A percentile compares a stretch with the other conserved stretches of the same genome.
Evolutionary conservation across 2,329 filamentous ascomycete genomes (phyloP).

Genomic region (Aspergillus sp.): DNA sequence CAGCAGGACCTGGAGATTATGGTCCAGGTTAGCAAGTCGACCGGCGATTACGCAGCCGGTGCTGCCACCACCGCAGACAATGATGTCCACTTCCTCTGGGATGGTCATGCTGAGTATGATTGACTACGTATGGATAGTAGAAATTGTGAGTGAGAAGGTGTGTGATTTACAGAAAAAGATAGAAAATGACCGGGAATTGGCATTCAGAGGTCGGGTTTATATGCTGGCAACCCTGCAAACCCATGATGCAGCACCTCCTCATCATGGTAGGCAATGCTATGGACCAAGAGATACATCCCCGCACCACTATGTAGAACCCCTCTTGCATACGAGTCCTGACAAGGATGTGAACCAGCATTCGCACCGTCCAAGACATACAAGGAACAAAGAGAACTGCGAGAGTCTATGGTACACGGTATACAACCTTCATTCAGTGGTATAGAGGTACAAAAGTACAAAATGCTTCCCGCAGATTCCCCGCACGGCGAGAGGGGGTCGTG

Average conservation of each 20-base stretch:
- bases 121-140: not conserved
- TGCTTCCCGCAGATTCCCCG: slow-evolving; percentile 1
- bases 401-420: not conserved
- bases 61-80: slow-evolving; percentile 74
- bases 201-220: not conserved
- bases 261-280: not conserved
- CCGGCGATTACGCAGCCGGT: slow-evolving; percentile 46
- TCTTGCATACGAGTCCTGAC: not conserved
- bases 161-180: not conserved
- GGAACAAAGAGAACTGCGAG: not conserved
- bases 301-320: not conserved
- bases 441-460: not conserved
- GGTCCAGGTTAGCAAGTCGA: slow-evolving; percentile 71
- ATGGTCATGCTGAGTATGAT: slow-evolving; percentile 55
- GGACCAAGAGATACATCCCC: not conserved
- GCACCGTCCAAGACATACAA: not conserved
- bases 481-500: slow-evolving; percentile 7
- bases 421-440: not conserved
- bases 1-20: slow-evolving; percentile 69
- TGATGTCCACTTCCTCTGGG: slow-evolving; percentile 79
- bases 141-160: not conserved
- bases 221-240: not conserved
- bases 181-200: not conserved
- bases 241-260: not conserved
- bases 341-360: not conserved